Evolutionary conservation across 2,329 filamentous ascomycete species (phyloP).

Genomic region (Lanzia echinophila): DNA sequence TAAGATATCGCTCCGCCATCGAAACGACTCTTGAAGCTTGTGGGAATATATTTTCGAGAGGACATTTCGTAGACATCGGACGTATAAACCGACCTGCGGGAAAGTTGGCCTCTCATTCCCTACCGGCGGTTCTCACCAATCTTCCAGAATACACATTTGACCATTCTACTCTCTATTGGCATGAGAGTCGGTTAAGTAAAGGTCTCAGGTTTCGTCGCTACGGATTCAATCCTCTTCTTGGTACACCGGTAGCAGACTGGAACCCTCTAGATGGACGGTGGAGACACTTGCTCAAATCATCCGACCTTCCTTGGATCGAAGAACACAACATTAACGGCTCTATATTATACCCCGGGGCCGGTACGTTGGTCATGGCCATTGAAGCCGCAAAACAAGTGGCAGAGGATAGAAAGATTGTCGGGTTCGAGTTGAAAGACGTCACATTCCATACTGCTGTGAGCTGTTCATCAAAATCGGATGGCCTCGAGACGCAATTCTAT

Average conservation of each 20-base stretch:
- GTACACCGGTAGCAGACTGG: slow-evolving; percentile 19
- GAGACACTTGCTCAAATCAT: slow-evolving; percentile 24
- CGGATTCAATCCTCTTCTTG: slow-evolving; percentile 34
- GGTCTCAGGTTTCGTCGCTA: slow-evolving; percentile 39
- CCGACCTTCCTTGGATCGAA: slow-evolving; percentile 28
- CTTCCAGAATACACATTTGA: slow-evolving; percentile 49
- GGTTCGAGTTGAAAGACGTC: slow-evolving; percentile 33
- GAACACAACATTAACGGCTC: slow-evolving; percentile 21
- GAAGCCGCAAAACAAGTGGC: slow-evolving; percentile 22
- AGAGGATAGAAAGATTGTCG: slow-evolving; percentile 3
- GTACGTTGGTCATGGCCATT: slow-evolving; percentile 29
- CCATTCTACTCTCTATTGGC: slow-evolving; percentile 45
- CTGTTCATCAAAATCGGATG: slow-evolving; percentile 29
- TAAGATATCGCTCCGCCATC: not conserved
- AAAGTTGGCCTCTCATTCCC: not conserved
- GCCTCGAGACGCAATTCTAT: slow-evolving; percentile 18
- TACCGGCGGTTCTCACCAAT: slow-evolving; percentile 30
- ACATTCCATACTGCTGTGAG: slow-evolving; percentile 40
- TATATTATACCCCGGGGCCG: slow-evolving; percentile 28
- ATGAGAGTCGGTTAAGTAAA: slow-evolving; percentile 42
- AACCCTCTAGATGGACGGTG: slow-evolving; percentile 23
- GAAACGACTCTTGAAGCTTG: not conserved
- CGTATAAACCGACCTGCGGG: slow-evolving; percentile 4
- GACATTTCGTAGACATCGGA: slow-evolving; percentile 4
- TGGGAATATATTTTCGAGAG: slow-evolving; percentile 1